Conservation (phyloP, 345 rosid genomes). For the Cardamine occulta region DNA sequence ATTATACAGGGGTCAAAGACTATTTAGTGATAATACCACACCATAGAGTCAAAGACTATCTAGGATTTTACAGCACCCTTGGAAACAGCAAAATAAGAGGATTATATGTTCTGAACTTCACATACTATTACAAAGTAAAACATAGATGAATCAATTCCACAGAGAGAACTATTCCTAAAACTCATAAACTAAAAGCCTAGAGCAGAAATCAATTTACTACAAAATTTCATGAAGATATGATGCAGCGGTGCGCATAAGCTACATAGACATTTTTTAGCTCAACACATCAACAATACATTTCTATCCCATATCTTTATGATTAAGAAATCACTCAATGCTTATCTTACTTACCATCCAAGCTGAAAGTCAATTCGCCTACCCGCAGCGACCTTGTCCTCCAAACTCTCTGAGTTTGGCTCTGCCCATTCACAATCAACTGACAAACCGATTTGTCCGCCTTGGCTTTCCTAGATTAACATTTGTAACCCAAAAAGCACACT, state of each 20-base stretch:
- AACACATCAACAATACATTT: slow-evolving; percentile 18
- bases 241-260: neutral
- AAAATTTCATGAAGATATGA: neutral
- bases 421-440: slow-evolving; percentile 77
- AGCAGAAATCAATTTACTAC: neutral
- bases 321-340: neutral
- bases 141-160: neutral
- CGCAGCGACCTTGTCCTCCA: slow-evolving; percentile 67
- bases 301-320: neutral
- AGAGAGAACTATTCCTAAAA: slow-evolving; percentile 10
- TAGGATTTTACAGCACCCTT: neutral
- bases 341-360: slow-evolving; percentile 73
- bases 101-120: neutral
- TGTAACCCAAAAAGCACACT: slow-evolving; percentile 2
- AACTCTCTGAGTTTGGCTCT: slow-evolving; percentile 63
- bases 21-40: neutral
- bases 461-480: slow-evolving; percentile 55
- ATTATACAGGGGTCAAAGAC: neutral
- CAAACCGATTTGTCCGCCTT: slow-evolving; percentile 84
- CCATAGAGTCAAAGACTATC: neutral
- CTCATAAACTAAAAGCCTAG: neutral
- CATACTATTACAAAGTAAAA: neutral
- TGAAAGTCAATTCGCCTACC: slow-evolving; percentile 81
- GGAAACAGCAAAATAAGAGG: neutral
- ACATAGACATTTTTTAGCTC: neutral